Evolutionary conservation across 1,139 yeast species (phyloP), one percentile per base, ranked within the genome.

Genomic region (Sugiyamaella pinicola): DNA sequence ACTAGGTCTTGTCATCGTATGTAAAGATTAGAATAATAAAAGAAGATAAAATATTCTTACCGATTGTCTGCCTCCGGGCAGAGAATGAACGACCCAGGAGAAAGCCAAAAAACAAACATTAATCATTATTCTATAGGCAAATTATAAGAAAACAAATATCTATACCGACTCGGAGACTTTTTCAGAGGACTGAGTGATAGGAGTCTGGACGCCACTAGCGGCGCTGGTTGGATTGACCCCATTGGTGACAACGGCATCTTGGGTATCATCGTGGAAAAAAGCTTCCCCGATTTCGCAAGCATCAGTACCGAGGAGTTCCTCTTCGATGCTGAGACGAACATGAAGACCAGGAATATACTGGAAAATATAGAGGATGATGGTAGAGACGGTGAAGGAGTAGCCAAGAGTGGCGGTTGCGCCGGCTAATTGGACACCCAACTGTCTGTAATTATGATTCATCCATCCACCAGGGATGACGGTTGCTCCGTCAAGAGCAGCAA

Each of bases 401-500:
- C 81, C 82, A 58, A 85, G 83, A 56, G 85, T 82, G 21, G 96
- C 78, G 58, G 79, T 75, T 59, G 85, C 79, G 52, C 89, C 96
- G 42, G 98, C 97, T 62, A 91, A 77, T 77, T 91, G 98, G 77
- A 85, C 89, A 57, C 96, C 97, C 58, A 91, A 83, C 77, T 91
- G 98, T 55, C 76, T 79, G 73, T 80, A 91, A 78, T 90, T 84
- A 69, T 88, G 95, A 78, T 88, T 89, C 66, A 91, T 74, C 98
- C 99, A 91, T 55, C 99, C 98, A 65, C 96, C 96, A 34, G 68
- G 76, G 61, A 88, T 87, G 37, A 78, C 77, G 33, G 47, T 33
- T 21, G 77, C 75, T 47, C 83, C 87, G 35, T 75, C 75, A 39
- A 88, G 73, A 39, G 88, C 90, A 47, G 95, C 85, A 62, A 91